Evolutionary conservation across 2,329 filamentous ascomycete genomes (phyloP).

Genomic region (Emergomyces orientalis): DNA sequence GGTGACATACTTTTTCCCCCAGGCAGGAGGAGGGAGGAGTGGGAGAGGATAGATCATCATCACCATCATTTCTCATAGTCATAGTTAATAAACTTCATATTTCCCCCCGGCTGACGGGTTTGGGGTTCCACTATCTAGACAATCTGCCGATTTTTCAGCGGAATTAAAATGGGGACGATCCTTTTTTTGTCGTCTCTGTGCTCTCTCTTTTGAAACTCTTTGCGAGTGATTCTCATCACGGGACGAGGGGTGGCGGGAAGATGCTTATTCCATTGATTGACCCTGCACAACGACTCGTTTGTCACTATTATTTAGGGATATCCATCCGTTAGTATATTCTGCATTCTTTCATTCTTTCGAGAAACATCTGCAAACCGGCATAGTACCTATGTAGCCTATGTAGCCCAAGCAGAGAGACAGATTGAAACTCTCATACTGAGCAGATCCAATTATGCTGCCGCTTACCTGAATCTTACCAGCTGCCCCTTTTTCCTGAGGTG

Average conservation of each 20-base stretch:
- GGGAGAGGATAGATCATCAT: not conserved
- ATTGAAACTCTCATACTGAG: not conserved
- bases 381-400: no score
- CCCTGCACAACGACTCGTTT: not conserved
- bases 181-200: not conserved
- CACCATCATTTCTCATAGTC: not conserved
- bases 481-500: not conserved
- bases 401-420: no score
- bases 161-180: not conserved
- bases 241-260: not conserved
- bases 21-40: not conserved
- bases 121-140: not conserved
- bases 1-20: not conserved
- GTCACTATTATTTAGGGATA: not conserved
- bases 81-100: not conserved
- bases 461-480: not conserved
- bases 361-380: not conserved
- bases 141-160: not conserved
- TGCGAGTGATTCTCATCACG: not conserved
- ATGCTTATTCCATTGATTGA: not conserved
- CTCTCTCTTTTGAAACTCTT: not conserved
- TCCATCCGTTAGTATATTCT: no score
- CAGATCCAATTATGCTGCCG: not conserved
- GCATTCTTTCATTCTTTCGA: not conserved
- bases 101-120: not conserved